These are phyloP conservation scores for Biscutella laevigata DNA, from an alignment of 441 rosid species.

Conservation along the genomic window DNA sequence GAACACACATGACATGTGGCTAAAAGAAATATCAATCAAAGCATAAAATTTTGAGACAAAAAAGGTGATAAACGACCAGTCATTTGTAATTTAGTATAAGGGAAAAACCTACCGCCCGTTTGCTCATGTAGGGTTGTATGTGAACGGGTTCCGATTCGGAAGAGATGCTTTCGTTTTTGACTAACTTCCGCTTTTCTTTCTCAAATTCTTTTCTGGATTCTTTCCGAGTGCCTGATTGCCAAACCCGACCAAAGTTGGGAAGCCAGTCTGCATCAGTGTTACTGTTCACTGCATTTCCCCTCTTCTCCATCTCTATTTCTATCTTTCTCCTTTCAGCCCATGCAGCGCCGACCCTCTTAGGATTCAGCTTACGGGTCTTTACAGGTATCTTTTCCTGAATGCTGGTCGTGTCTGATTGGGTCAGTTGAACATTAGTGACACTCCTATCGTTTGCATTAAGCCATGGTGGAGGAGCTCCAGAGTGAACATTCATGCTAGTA, in stretches of 20 bases:
- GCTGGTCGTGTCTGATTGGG: conserved; percentile 24
- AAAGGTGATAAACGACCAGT: background rate
- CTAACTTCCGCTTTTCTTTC: conserved; percentile 50
- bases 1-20: background rate
- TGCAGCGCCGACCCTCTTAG: conserved; percentile 90
- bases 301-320: conserved; percentile 81
- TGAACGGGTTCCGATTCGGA: conserved; percentile 35
- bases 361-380: conserved; percentile 60
- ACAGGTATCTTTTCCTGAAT: conserved; percentile 29
- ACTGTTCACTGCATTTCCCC: conserved; percentile 46
- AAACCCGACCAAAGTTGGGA: conserved; percentile 92
- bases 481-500: conserved; percentile 58
- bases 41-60: background rate
- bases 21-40: background rate
- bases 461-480: conserved; percentile 93
- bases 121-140: conserved; percentile 66
- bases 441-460: conserved; percentile 40
- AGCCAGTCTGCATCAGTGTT: conserved; percentile 66
- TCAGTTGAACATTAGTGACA: conserved; percentile 25
- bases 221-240: conserved; percentile 87
- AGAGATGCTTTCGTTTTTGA: conserved; percentile 36
- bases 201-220: conserved; percentile 86
- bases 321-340: conserved; percentile 93
- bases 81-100: conserved; percentile 2
- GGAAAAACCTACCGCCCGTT: conserved; percentile 53